phyloP scores from a whole-genome alignment of 352 stramenopile species.

The Pythium coloratum region DNA sequence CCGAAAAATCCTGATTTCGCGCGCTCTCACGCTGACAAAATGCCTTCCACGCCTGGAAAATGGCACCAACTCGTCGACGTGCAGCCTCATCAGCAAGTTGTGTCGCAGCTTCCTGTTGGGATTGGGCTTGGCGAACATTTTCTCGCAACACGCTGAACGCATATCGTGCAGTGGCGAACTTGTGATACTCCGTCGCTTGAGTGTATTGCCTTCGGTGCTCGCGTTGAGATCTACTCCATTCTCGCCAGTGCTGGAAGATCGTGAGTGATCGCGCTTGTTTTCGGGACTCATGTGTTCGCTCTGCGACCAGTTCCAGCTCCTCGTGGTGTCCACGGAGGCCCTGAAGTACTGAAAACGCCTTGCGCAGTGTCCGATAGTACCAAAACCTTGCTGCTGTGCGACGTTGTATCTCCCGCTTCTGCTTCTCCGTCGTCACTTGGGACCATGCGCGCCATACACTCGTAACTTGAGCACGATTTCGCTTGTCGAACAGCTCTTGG shows the following conservation, averaged over 20 bases:
- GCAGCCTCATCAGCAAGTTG: neutral
- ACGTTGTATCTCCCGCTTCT: neutral
- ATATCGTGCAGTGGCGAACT: neutral
- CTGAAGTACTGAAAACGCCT: conserved; percentile 12
- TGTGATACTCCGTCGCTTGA: neutral
- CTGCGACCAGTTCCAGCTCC: neutral
- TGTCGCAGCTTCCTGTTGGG: neutral
- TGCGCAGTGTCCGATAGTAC: conserved; percentile 19
- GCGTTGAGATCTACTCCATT: neutral
- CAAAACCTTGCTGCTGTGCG: conserved; percentile 21
- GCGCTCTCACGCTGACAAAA: neutral
- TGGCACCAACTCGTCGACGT: neutral
- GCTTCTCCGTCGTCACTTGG: conserved; percentile 11
- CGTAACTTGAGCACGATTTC: neutral
- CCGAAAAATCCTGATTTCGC: neutral
- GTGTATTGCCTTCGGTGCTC: neutral
- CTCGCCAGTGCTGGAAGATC: neutral
- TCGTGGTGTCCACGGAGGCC: neutral
- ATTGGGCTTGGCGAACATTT: neutral
- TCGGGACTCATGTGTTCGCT: neutral
- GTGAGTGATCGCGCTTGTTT: neutral
- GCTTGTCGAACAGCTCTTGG: neutral
- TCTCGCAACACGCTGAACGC: neutral
- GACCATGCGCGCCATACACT: conserved; percentile 20
- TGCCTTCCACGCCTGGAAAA: conserved; percentile 14